Evolutionary conservation across 2,329 filamentous ascomycete species (phyloP).

Genomic region (Penicillium thymicola): DNA sequence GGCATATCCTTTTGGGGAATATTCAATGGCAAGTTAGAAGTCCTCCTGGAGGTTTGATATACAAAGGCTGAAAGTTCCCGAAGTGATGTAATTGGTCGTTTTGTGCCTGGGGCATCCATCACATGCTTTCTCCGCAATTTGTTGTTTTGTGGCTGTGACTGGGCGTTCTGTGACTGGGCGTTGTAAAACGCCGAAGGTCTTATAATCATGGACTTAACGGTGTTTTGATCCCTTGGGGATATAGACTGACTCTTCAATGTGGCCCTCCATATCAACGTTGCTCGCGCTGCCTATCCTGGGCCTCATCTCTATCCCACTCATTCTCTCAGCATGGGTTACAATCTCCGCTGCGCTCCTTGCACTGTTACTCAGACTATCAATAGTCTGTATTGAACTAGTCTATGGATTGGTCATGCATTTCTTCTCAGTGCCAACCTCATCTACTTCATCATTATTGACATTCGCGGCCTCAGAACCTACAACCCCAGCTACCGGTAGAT

Average conservation of each 20-base stretch:
- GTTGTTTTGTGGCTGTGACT: not conserved
- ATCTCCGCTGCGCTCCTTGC: slow-evolving; percentile 60
- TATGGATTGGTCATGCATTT: slow-evolving; percentile 57
- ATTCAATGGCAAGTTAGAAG: not conserved
- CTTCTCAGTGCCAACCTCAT: slow-evolving; percentile 39
- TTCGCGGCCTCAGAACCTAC: slow-evolving; percentile 30
- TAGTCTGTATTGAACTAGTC: slow-evolving; percentile 63
- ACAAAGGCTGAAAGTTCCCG: not conserved
- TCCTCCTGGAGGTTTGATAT: not conserved
- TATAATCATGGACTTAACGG: not conserved
- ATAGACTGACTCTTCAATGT: slow-evolving; percentile 23
- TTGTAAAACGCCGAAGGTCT: not conserved
- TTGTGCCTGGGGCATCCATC: slow-evolving; percentile 11
- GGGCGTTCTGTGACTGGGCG: not conserved
- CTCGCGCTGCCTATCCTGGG: slow-evolving; percentile 62
- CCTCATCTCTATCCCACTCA: slow-evolving; percentile 61
- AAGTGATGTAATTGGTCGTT: slow-evolving; percentile 8
- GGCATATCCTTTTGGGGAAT: not conserved
- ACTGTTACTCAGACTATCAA: slow-evolving; percentile 57
- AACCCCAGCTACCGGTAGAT: slow-evolving; percentile 21
- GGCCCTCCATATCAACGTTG: slow-evolving; percentile 30
- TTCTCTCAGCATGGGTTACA: slow-evolving; percentile 62
- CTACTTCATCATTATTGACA: slow-evolving; percentile 28
- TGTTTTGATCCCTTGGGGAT: not conserved
- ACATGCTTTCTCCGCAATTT: slow-evolving; percentile 11